These are phyloP conservation scores for Backusella liffmaniae DNA, from an alignment of 192 early-diverging fungal species.

Conservation along the genomic window DNA sequence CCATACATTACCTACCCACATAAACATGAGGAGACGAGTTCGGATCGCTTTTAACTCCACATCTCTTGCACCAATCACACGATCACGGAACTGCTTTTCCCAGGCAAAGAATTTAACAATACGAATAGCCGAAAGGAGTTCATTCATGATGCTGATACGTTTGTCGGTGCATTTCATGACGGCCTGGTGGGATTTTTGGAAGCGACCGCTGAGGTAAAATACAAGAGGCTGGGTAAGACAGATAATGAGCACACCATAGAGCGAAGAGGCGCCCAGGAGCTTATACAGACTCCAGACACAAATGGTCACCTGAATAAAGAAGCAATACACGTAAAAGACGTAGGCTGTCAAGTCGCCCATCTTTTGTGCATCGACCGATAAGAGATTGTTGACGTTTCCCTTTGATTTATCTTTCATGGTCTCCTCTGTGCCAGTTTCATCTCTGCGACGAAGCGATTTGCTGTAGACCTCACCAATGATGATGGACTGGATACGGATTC, in stretches of 20 bases:
- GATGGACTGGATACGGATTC: slow-evolving; percentile 53
- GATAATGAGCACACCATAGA: slow-evolving; percentile 72
- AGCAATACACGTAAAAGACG: slow-evolving; percentile 60
- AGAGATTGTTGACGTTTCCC: slow-evolving; percentile 60
- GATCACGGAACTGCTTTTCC: slow-evolving; percentile 70
- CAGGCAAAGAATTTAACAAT: slow-evolving; percentile 93
- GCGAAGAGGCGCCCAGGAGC: slow-evolving; percentile 76
- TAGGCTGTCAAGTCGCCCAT: slow-evolving; percentile 49
- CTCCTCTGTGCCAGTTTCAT: slow-evolving; percentile 24
- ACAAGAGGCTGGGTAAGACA: slow-evolving; percentile 61
- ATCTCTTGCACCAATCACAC: slow-evolving; percentile 61
- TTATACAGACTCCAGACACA: slow-evolving; percentile 67
- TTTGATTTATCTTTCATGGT: slow-evolving; percentile 29
- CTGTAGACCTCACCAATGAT: slow-evolving; percentile 31
- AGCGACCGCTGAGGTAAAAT: slow-evolving; percentile 45
- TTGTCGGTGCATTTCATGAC: slow-evolving; percentile 67
- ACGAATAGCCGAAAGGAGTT: slow-evolving; percentile 85
- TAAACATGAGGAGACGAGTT: slow-evolving; percentile 50
- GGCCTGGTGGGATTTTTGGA: slow-evolving; percentile 46
- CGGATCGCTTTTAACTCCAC: slow-evolving; percentile 58
- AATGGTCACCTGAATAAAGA: slow-evolving; percentile 64
- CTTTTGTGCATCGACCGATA: slow-evolving; percentile 61
- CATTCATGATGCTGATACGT: slow-evolving; percentile 79
- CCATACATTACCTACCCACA: slow-evolving; percentile 55
- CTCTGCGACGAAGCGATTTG: slow-evolving; percentile 36